Base-by-base conservation (phyloP, 1,284 basidiomycete genomes). In the Mrakiaceae sp. region DNA sequence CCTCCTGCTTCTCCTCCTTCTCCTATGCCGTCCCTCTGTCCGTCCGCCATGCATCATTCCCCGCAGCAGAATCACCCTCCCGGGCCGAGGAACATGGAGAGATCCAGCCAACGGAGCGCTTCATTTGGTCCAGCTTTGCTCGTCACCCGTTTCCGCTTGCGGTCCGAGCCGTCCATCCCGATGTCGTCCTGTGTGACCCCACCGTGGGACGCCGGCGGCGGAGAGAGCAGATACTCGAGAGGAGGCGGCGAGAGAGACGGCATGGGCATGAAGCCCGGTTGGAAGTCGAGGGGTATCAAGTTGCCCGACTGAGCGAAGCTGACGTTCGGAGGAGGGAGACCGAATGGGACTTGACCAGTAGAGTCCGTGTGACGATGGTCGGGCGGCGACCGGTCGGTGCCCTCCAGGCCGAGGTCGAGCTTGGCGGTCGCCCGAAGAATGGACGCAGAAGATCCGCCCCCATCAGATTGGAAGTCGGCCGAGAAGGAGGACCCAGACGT, bases 71-170 rank as follows among this genome's bases (percentile, higher is more conserved):
- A 27, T 27, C 27, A 27, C 27, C 27, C 27, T 2, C 27, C 27
- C 2, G 27, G 27, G 27, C 27, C 27, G 27, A 27, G 27, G 27
- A 61, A 53, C 60, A 53, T 61, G 12, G 50, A 53, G 27, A 61
- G 42, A 16, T 61, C 60, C 60, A 61, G 14, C 60, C 60, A 61
- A 6, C 54, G 60, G 50, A 61, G 8, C 51, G 50, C 60, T 9
- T 61, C 60, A 6, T 52, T 51, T 9, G 5, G 40, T 14, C 47
- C 60, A 4, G 54, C 42, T 12, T 43, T 51, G 39, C 60, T 61
- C 4, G 60, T 51, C 9, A 61, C 60, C 16, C 60, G 50, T 16
- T 61, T 61, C 43, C 60, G 6, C 51, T 61, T 61, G 40, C 51
- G 16, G 3, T 49, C 60, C n/a, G 43, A 16, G 3, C 43, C 51